Evolutionary conservation across 371 early-diverging fungal genomes (phyloP), one percentile per base, ranked within the genome.

Genomic region (Enterocytospora artemiae): DNA sequence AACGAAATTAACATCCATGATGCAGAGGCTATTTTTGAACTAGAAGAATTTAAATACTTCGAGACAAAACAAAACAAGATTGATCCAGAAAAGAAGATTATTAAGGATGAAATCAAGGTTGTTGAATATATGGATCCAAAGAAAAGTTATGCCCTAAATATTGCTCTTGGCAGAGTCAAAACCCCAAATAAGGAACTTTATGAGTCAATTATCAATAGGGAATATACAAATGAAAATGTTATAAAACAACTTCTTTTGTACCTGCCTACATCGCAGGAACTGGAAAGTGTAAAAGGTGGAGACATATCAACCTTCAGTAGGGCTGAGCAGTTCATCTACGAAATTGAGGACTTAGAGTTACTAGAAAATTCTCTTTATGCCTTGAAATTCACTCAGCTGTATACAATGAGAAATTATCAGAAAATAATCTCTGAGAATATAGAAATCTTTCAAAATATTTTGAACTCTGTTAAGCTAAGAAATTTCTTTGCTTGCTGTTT

Each of bases 181-280:
- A 20, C 32, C 30, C 39, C 55, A 2, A 39, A 73, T 52, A 31
- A 54, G 24, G 56, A 64, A 24, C 50, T 73, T 22, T 25, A 51
- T 22, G 14, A 33, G 12, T 18, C 51, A 41, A 68, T 73, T 32
- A 16, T 65, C 7, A 20, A 61, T 0, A 44, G 22, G 14, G 54
- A 55, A 27, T 20, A 18, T 24, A 24, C 46, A 9, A 62, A 70
- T 61, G 73, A 73, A 18, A 69, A 65, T 59, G 41, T 73, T 18
- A 55, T 73, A 33, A 69, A 65, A n/a, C 73, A 73, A 34, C 58
- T 73, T 36, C 32, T 68, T 46, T 48, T 57, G 20, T 65, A 73
- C 44, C 58, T 73, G 25, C 65, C 69, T 16, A 70, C 65, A 12
- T 31, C 59, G 30, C 62, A 73, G 14, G 73, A 73, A 49, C 34